Percentiles rank a stretch among this genome's conserved stretches.
Evolutionary conservation across 305 asterid species (phyloP).

Genomic region (Stenogyne calaminthoides): DNA sequence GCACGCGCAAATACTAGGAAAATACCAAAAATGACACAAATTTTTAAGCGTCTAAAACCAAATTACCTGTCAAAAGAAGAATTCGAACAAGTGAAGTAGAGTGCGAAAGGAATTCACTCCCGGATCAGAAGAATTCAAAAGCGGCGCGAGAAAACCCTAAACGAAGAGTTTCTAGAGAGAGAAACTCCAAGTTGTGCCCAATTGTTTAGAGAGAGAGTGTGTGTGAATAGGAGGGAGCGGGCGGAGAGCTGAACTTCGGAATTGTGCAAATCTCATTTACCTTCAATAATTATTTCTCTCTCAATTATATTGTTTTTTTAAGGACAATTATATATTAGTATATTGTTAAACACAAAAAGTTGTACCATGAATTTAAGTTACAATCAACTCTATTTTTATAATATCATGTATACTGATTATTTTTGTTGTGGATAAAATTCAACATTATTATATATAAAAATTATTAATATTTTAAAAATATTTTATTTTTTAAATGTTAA

Average conservation of each 20-base stretch:
- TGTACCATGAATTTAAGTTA: too few relatives aligned
- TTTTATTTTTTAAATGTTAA: too few relatives aligned
- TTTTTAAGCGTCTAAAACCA: neutral
- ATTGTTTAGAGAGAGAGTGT: conserved; percentile 29
- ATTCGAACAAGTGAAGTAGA: neutral
- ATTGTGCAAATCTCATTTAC: conserved; percentile 33
- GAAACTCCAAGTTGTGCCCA: conserved; percentile 19
- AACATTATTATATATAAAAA: too few relatives aligned
- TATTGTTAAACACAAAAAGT: too few relatives aligned
- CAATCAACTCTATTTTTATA: too few relatives aligned
- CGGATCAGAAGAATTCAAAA: conserved; percentile 46
- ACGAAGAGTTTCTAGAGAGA: conserved; percentile 34
- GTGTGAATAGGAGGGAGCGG: conserved; percentile 24
- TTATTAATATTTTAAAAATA: too few relatives aligned
- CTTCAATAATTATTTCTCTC: too few relatives aligned
- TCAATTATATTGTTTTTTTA: too few relatives aligned
- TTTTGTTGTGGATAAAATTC: too few relatives aligned
- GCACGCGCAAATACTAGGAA: conserved; percentile 1
- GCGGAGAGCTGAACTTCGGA: conserved; percentile 50
- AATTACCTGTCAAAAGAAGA: conserved; percentile 41
- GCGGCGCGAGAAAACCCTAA: conserved; percentile 79
- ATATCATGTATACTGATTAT: too few relatives aligned
- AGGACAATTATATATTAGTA: too few relatives aligned
- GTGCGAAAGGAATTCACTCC: conserved; percentile 30
- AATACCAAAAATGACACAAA: neutral